Evolutionary conservation across 169 alveolate species (phyloP).

Genomic region (Nephromyces sp.): DNA sequence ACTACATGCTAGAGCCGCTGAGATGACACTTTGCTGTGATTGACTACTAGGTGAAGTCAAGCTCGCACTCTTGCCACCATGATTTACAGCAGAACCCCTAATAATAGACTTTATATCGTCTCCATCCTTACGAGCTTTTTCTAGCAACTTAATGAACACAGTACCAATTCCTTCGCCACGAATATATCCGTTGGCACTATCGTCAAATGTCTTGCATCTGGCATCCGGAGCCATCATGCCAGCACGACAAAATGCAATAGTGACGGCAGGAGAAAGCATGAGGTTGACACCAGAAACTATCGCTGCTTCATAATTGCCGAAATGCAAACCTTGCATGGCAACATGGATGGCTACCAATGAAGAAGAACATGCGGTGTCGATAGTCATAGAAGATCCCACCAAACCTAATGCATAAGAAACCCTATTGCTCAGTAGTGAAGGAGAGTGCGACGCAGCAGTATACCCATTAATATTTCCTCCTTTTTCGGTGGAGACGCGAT

Average conservation of each 20-base stretch:
- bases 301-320: constrained; percentile 38
- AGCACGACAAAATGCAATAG: constrained; percentile 57
- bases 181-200: constrained; percentile 51
- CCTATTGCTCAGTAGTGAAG: constrained; percentile 49
- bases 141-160: constrained; percentile 11
- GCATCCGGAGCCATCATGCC: constrained; percentile 61
- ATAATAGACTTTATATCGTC: constrained; percentile 29
- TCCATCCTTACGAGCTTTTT: constrained; percentile 14
- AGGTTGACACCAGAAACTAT: constrained; percentile 53
- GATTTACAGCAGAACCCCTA: constrained; percentile 51
- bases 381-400: constrained; percentile 53
- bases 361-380: constrained; percentile 65
- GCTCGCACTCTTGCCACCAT: constrained; percentile 54
- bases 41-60: constrained; percentile 66
- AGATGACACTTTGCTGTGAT: constrained; percentile 56
- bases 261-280: constrained; percentile 55
- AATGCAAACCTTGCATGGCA: constrained; percentile 32
- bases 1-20: constrained; percentile 38
- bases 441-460: constrained; percentile 49
- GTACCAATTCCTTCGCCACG: constrained; percentile 59
- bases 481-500: constrained; percentile 6
- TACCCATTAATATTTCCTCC: constrained; percentile 20
- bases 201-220: constrained; percentile 55
- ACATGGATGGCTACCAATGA: constrained; percentile 57
- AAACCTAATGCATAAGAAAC: constrained; percentile 45